Base-by-base conservation (phyloP, 805 yeast species). In the Pichia californica region DNA sequence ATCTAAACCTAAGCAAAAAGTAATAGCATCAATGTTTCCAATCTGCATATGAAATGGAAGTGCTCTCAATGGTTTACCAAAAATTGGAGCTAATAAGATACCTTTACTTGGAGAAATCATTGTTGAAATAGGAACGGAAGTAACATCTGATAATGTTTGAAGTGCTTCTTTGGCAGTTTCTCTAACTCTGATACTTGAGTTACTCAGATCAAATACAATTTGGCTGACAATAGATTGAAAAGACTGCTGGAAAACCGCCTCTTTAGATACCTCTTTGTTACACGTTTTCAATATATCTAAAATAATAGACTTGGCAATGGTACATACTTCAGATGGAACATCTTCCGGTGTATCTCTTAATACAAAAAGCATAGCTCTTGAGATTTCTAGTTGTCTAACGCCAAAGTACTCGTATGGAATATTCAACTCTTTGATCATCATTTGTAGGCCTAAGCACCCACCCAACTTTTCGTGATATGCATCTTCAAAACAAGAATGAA, bases 31-130 rank as follows among this genome's bases (percentile, higher is more conserved):
- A 48, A 93, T 89, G 60, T 93, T 89, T 30, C 99, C 99, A 44
- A 93, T 93, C 65, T 94, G 99, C 96, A 91, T 93, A 5, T 96
- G 93, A 67, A 94, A 93, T 0, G 99, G 99, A 48, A 93, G 70
- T 0, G 99, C 99, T 50, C 99, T 73, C 45, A 93, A 66, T 0
- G 99, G 99, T 58, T 93, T 93, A 4, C 96, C 96, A 68, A 93
- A 94, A 19, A 93, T 93, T 7, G 99, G 98, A 0, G 94, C 85
- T 37, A 93, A 66, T 25, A 94, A 67, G 21, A 89, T 77, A 38
- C 79, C 81, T 54, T 88, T 87, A 41, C 94, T 89, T 16, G 91
- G 89, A 5, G 80, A 77, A 62, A 94, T 80, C 53, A 94, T 75
- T 1, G 80, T 76, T 1, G 91, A 75, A 36, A 87, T 71, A 1